Conservation (phyloP, 331 rosid species). For the Erythrophleum ivorense region DNA sequence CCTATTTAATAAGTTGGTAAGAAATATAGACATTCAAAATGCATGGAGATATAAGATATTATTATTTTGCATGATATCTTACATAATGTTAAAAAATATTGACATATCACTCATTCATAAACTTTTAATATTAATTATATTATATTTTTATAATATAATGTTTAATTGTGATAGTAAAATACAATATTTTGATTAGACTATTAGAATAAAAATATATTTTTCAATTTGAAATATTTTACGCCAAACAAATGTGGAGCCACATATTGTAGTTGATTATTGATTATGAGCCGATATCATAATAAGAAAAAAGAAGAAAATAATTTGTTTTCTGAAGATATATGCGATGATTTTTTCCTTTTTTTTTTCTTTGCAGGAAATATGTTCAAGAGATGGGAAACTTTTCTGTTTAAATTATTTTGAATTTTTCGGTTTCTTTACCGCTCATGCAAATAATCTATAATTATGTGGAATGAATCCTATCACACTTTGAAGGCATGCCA, state of each 20-base stretch:
- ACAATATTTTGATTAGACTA: no score
- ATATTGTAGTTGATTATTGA: not conserved
- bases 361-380: not conserved
- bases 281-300: not conserved
- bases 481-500: constrained; percentile 11
- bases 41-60: no score
- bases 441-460: not conserved
- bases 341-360: not conserved
- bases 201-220: no score
- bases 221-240: no score
- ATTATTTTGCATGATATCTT: no score
- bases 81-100: no score
- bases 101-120: no score
- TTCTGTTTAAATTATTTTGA: not conserved
- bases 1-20: no score
- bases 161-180: no score
- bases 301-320: not conserved
- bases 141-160: no score
- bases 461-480: not conserved
- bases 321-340: not conserved
- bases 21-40: no score
- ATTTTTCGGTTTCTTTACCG: not conserved
- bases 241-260: not conserved
- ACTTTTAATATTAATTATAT: no score
- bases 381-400: not conserved